phyloP scores from a whole-genome alignment of 768 basidiomycete species.

The Kwoniella heveanensis region DNA sequence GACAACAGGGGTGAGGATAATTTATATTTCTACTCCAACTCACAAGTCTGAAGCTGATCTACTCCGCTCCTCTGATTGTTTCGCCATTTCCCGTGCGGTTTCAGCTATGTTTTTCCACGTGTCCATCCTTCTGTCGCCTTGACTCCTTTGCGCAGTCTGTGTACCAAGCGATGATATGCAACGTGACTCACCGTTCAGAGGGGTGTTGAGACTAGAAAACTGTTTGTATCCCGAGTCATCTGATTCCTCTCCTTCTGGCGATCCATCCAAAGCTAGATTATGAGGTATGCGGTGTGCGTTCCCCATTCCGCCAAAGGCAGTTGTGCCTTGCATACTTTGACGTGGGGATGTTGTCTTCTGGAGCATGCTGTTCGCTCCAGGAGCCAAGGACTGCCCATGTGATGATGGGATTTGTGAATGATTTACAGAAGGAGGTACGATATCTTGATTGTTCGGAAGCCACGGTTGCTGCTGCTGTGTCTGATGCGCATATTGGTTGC shows the following conservation, averaged over 20 bases:
- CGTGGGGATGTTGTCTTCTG: neutral
- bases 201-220: neutral
- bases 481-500: neutral
- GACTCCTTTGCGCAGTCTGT: neutral
- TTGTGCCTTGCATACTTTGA: neutral
- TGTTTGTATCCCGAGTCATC: neutral
- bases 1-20: too few species aligned
- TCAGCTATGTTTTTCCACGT: too few species aligned
- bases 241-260: neutral
- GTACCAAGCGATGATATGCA: neutral
- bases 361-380: neutral
- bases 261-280: neutral
- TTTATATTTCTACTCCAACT: neutral
- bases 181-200: neutral
- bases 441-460: neutral
- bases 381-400: neutral
- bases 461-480: neutral
- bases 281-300: neutral
- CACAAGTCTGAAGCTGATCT: neutral
- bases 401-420: neutral
- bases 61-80: neutral
- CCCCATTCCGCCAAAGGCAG: neutral
- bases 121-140: neutral
- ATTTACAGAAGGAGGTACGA: neutral
- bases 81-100: neutral